These are phyloP conservation scores for Penicillium ucsense DNA, from an alignment of 495 filamentous ascomycete species.

Conservation along the genomic window DNA sequence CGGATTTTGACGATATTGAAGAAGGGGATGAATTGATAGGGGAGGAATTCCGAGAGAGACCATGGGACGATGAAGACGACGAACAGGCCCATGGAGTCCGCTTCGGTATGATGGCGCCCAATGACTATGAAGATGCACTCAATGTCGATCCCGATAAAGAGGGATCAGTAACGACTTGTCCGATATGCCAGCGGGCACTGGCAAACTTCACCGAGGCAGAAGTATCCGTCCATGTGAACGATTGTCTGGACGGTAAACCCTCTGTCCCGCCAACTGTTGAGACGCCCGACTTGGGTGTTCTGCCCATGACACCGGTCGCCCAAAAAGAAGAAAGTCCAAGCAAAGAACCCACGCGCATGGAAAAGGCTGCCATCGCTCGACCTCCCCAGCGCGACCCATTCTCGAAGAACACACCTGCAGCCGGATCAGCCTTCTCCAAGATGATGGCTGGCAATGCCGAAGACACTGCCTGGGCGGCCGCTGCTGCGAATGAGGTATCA, in stretches of 20 bases:
- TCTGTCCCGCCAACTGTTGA: neutral
- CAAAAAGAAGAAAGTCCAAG: neutral
- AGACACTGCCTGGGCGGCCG: conserved; percentile 79
- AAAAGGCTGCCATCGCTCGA: conserved; percentile 57
- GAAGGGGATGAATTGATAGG: conserved; percentile 32
- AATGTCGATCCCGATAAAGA: conserved; percentile 37
- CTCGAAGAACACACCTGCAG: conserved; percentile 30
- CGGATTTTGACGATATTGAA: conserved; percentile 64
- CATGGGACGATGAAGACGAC: conserved; percentile 18
- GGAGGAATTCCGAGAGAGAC: conserved; percentile 34
- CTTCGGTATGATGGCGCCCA: conserved; percentile 2
- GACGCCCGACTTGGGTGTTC: conserved; percentile 30
- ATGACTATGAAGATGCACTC: conserved; percentile 12
- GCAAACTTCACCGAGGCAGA: conserved; percentile 48
- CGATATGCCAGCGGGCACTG: conserved; percentile 62
- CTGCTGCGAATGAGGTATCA: conserved; percentile 66
- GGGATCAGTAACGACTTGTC: conserved; percentile 43
- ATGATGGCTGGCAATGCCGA: conserved; percentile 88
- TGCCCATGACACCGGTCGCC: neutral
- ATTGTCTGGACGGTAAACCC: conserved; percentile 75
- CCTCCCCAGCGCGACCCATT: conserved; percentile 73
- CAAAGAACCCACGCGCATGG: conserved; percentile 43
- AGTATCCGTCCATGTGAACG: conserved; percentile 70
- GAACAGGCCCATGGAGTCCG: conserved; percentile 10
- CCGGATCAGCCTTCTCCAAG: conserved; percentile 71